Percentiles rank a stretch among this genome's conserved stretches.
Evolutionary conservation across 768 basidiomycete genomes (phyloP).

Genomic region (Melanogaster broomeanus): DNA sequence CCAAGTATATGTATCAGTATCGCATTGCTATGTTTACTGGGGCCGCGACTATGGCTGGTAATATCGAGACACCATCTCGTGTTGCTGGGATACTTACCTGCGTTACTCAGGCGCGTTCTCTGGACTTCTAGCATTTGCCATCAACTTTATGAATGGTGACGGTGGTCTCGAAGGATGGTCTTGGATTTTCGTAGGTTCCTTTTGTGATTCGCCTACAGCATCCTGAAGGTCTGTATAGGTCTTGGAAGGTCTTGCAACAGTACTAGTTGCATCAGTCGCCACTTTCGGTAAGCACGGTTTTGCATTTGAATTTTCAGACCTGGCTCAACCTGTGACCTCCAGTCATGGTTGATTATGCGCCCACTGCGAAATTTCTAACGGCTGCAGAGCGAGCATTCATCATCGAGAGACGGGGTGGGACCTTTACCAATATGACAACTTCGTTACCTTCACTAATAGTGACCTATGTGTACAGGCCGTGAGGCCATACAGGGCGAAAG

Average conservation of each 20-base stretch:
- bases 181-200: slow-evolving; percentile 60
- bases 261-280: too few species aligned
- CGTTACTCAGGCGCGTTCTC: slow-evolving; percentile 49
- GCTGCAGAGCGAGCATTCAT: slow-evolving; percentile 59
- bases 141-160: slow-evolving; percentile 52
- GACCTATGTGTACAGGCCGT: slow-evolving; percentile 55
- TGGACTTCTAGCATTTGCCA: slow-evolving; percentile 56
- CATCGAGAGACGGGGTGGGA: slow-evolving; percentile 54
- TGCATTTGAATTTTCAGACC: too few species aligned
- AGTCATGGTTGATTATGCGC: slow-evolving; percentile 66
- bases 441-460: neutral
- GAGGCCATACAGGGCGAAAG: slow-evolving; percentile 58
- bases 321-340: neutral
- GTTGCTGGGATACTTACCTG: neutral
- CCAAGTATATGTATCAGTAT: slow-evolving; percentile 57
- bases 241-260: too few species aligned
- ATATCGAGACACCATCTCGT: neutral
- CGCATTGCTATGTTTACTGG: slow-evolving; percentile 67
- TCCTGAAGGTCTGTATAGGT: neutral
- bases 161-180: slow-evolving; percentile 57
- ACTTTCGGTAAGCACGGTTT: too few species aligned
- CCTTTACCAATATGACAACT: neutral
- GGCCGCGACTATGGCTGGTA: slow-evolving; percentile 60
- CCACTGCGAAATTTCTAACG: slow-evolving; percentile 59
- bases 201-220: neutral